Percentiles rank a stretch among this genome's conserved stretches.
These are phyloP conservation scores for Acorus calamus DNA, from an alignment of 106 monocot genomes.

Conservation along the genomic window DNA sequence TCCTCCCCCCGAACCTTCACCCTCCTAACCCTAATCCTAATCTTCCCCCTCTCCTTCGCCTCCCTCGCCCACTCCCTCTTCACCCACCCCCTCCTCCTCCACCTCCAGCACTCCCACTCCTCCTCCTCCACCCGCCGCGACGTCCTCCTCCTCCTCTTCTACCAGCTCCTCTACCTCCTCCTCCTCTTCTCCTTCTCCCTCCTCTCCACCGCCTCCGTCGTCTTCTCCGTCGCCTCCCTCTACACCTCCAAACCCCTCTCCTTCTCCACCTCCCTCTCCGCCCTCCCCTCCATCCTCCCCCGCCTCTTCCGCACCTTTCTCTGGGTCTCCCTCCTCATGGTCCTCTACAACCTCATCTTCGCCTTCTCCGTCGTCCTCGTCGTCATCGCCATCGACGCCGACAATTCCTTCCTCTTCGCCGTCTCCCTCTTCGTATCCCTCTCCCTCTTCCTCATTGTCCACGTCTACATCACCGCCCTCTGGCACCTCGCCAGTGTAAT, in stretches of 20 bases:
- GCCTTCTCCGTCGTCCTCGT: constrained; percentile 14
- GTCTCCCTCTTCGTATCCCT: constrained; percentile 2
- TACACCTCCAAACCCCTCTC: constrained; percentile 50
- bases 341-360: constrained; percentile 31
- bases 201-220: constrained; percentile 62
- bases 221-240: constrained; percentile 65
- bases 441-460: constrained; percentile 37
- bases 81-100: constrained; percentile 35
- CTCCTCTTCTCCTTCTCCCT: constrained; percentile 77
- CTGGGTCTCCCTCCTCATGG: constrained; percentile 47
- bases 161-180: constrained; percentile 56
- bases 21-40: constrained; percentile 25
- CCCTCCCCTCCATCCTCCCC: constrained; percentile 36
- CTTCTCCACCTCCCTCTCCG: constrained; percentile 36
- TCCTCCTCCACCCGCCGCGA: constrained; percentile 6
- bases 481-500: constrained; percentile 89
- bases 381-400: constrained; percentile 9
- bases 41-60: constrained; percentile 34
- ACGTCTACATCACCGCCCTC: constrained; percentile 55
- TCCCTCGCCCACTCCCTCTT: constrained; percentile 35
- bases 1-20: constrained; percentile 38
- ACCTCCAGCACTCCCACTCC: constrained; percentile 6
- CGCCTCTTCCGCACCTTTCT: constrained; percentile 56
- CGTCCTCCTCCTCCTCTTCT: constrained; percentile 22
- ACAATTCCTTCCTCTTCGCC: background rate